phyloP scores from a whole-genome alignment of 257 asterid species.

The Scutellaria barbata region DNA sequence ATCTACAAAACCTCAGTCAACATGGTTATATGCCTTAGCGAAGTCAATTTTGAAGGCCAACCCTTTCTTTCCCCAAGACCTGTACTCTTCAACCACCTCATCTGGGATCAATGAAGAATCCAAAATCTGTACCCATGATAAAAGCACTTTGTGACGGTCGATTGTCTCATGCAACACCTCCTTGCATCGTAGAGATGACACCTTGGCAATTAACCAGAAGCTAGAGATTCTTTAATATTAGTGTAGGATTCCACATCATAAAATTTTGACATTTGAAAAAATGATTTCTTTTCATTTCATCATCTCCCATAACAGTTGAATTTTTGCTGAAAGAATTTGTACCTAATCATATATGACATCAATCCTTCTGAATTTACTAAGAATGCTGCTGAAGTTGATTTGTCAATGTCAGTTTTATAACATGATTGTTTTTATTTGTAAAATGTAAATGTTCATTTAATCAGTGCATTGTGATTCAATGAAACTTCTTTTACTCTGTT shows the following conservation, averaged over 20 bases:
- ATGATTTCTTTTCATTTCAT: constrained; percentile 4
- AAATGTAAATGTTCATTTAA: background rate
- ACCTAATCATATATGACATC: background rate
- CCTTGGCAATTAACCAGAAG: background rate
- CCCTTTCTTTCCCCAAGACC: no score
- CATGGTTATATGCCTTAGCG: no score
- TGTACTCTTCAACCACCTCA: no score
- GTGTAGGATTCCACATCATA: background rate
- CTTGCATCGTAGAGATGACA: no score
- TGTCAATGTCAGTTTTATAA: background rate
- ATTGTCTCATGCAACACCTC: no score
- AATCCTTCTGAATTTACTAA: background rate
- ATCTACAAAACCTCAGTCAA: no score
- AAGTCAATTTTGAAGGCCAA: no score
- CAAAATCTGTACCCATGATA: no score
- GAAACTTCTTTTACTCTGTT: background rate
- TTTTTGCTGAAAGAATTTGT: background rate
- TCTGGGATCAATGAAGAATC: no score
- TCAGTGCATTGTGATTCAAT: background rate
- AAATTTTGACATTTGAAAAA: background rate
- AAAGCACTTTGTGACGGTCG: no score
- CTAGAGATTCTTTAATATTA: background rate
- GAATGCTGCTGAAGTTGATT: constrained; percentile 4
- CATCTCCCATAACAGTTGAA: background rate
- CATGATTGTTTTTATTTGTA: background rate